These are phyloP conservation scores for Zygotorulaspora danielsina DNA, from an alignment of 805 yeast genomes.

Conservation along the genomic window DNA sequence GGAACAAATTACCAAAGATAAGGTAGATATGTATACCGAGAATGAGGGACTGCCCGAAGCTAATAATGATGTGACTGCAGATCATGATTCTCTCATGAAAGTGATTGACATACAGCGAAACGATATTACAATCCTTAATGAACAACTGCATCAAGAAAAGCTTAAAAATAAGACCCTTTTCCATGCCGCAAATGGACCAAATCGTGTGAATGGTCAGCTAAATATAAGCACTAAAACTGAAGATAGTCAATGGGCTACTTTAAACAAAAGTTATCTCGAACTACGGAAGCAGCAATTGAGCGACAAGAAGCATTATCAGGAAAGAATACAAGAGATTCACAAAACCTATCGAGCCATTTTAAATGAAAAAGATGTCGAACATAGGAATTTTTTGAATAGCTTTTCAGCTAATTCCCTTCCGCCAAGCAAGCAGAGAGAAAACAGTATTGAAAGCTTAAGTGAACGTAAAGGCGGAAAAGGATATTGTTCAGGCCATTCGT, in stretches of 20 bases:
- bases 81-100: not conserved
- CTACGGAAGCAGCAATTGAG: slow-evolving; percentile 2
- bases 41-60: not conserved
- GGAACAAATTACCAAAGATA: not conserved
- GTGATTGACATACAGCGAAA: slow-evolving; percentile 5
- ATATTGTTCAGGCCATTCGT: not conserved
- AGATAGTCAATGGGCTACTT: not conserved
- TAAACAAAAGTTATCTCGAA: slow-evolving; percentile 2
- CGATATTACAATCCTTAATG: slow-evolving; percentile 6
- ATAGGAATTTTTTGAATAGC: slow-evolving; percentile 1
- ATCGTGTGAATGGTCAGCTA: not conserved
- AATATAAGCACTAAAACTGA: not conserved
- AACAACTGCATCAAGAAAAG: slow-evolving; percentile 9
- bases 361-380: slow-evolving; percentile 7
- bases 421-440: no score
- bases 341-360: slow-evolving; percentile 5
- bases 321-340: slow-evolving; percentile 4
- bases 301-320: slow-evolving; percentile 2
- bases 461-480: not conserved
- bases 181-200: slow-evolving; percentile 2
- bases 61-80: not conserved
- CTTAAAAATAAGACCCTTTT: slow-evolving; percentile 7
- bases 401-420: no score
- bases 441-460: not conserved
- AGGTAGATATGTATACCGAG: not conserved